A percentile compares a stretch with the other conserved stretches of the same genome.
Evolutionary conservation across 768 basidiomycete species (phyloP).

Genomic region (Lactarius hatsudake): DNA sequence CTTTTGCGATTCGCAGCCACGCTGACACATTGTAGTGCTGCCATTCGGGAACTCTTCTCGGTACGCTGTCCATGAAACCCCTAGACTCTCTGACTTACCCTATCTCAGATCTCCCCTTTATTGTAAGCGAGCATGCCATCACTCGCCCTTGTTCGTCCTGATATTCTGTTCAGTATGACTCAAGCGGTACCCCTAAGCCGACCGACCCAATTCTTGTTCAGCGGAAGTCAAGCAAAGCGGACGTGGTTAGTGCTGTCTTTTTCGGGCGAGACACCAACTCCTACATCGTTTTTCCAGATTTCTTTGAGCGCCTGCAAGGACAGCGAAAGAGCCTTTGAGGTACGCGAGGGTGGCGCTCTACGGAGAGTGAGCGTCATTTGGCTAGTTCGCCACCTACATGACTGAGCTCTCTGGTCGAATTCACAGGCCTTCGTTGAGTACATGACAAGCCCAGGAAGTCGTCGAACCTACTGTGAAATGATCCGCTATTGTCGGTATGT

Average conservation of each 20-base stretch:
- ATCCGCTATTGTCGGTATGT: background rate
- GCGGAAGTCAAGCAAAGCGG: background rate
- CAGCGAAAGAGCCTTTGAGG: background rate
- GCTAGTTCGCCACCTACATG: too few species aligned
- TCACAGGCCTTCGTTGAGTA: constrained; percentile 8
- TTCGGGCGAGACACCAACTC: background rate
- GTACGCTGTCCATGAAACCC: background rate
- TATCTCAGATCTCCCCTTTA: constrained; percentile 5
- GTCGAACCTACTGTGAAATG: background rate
- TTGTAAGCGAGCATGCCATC: background rate
- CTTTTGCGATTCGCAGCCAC: too few species aligned
- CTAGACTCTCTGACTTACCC: background rate
- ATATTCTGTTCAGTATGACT: background rate
- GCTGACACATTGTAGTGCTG: background rate
- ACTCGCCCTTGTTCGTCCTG: background rate
- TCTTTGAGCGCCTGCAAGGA: constrained; percentile 5
- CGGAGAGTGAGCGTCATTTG: background rate
- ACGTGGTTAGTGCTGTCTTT: constrained; percentile 2
- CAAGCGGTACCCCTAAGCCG: background rate
- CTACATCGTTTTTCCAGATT: background rate
- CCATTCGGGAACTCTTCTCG: constrained; percentile 6
- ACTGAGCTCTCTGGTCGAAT: background rate
- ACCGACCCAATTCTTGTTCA: too few species aligned
- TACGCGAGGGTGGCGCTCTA: background rate
- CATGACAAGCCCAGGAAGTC: background rate